Evolutionary conservation across 2,329 filamentous ascomycete genomes (phyloP).

Genomic region (Aureobasidium subglaciale): DNA sequence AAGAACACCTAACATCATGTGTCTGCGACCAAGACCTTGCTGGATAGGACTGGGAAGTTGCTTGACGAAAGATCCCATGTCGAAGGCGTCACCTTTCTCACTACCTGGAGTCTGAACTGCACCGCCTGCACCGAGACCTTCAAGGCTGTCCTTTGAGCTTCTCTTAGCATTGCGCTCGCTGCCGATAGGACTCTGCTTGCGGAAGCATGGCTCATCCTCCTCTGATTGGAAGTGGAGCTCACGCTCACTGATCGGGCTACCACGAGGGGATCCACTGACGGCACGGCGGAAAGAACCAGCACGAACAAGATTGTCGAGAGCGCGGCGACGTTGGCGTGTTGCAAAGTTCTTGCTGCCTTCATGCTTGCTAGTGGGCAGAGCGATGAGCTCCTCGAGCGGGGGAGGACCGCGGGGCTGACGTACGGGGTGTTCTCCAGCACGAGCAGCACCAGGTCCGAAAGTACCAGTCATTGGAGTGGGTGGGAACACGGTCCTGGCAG

Average conservation of each 20-base stretch:
- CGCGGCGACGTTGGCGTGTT: conserved; percentile 82
- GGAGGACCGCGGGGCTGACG: conserved; percentile 92
- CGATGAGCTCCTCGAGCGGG: conserved; percentile 79
- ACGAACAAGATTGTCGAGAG: conserved; percentile 83
- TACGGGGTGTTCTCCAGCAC: conserved; percentile 87
- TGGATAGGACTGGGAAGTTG: conserved; percentile 27
- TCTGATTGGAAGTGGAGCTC: conserved; percentile 61
- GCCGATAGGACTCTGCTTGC: conserved; percentile 37
- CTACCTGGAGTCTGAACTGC: conserved; percentile 54
- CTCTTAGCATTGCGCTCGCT: conserved; percentile 33
- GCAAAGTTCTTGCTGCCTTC: conserved; percentile 98
- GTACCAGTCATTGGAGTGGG: conserved; percentile 72
- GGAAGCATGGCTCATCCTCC: conserved; percentile 66
- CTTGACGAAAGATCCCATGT: conserved; percentile 22
- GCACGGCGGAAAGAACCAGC: conserved; percentile 79
- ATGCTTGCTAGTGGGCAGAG: conserved; percentile 83
- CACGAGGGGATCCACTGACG: conserved; percentile 58
- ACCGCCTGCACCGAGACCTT: conserved; percentile 28
- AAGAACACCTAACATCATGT: conserved; percentile 78
- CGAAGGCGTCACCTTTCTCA: conserved; percentile 31
- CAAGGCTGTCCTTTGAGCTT: conserved; percentile 27
- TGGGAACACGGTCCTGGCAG: conserved; percentile 50
- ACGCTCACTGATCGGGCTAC: conserved; percentile 74
- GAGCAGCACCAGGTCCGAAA: conserved; percentile 86
- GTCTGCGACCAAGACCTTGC: conserved; percentile 48